Conservation (phyloP, 495 filamentous ascomycete species). For the Hypoxylon intermedium region DNA sequence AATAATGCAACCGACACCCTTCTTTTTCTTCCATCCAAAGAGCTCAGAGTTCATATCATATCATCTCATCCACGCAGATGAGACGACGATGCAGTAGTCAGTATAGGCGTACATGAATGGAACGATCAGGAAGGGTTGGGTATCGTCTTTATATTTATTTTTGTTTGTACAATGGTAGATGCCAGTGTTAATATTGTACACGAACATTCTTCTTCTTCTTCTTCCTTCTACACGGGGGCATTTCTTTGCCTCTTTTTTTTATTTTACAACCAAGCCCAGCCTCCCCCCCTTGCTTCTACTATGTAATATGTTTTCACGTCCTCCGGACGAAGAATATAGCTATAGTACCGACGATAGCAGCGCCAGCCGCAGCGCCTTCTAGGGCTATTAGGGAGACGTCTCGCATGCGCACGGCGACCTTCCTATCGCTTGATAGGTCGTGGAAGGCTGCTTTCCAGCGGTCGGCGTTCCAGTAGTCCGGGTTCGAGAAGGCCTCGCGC, state of each 20-base stretch:
- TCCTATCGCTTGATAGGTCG: conserved; percentile 74
- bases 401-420: conserved; percentile 70
- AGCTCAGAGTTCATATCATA: no score
- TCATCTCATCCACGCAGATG: no score
- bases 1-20: conserved; percentile 35
- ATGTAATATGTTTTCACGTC: no score
- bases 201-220: no score
- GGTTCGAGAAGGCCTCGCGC: conserved; percentile 56
- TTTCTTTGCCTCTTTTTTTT: neutral
- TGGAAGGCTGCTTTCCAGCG: conserved; percentile 42
- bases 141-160: conserved; percentile 20
- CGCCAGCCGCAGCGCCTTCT: conserved; percentile 76
- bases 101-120: conserved; percentile 2
- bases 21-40: no score
- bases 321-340: conserved; percentile 61
- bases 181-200: conserved; percentile 4
- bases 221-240: no score
- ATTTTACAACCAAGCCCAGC: neutral
- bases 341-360: conserved; percentile 66
- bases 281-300: neutral
- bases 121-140: conserved; percentile 8
- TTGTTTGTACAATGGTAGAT: neutral
- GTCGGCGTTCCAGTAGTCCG: conserved; percentile 40
- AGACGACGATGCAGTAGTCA: neutral
- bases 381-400: conserved; percentile 76